Base-by-base conservation (phyloP, 1,139 yeast genomes). In the Citeromyces siamensis region DNA sequence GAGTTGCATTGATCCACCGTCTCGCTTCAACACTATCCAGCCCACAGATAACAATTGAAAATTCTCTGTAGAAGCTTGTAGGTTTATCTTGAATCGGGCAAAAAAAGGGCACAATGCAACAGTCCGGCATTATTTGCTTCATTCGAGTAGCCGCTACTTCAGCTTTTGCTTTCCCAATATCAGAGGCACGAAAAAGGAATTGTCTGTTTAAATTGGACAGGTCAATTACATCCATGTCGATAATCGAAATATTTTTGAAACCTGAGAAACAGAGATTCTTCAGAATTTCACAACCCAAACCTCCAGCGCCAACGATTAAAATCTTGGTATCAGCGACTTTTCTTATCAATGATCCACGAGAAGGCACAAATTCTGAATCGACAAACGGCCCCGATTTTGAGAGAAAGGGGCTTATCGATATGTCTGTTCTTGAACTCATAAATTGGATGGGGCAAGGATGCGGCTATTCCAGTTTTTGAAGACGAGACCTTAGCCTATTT, bases 191-290 rank as follows among this genome's bases (percentile, higher is more conserved):
- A 53, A 93, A 90, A 40, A 93, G 59, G 52, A 93, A 93, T 56
- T 93, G 99, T 38, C 99, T 70, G 55, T 93, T 93, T 55, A 93
- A 66, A 56, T 93, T 93, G 42, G 94, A 78, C 29, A 90, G 60
- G 41, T 94, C 95, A 46, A 93, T 84, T 4, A 94, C 85, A 56
- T 90, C 97, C 95, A 88, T 83, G 53, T 90, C 98, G 32, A 90
- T 83, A 13, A 90, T 77, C 47, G 83, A 81, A 32, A 90, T 76
- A 41, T 78, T 64, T 37, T 62, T 64, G 50, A 88, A 82, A 3
- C 95, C 94, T 3, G 79, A 66, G 38, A 83, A 62, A 0, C 93
- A 90, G 36, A 90, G 62, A 55, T 86, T 76, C 59, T 88, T 88
- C 37, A 90, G 60, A 27, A 90, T 76, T 56, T 90, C 97, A 60